Conservation (phyloP, 768 basidiomycete species). For the Macrolepiota fuliginosa region DNA sequence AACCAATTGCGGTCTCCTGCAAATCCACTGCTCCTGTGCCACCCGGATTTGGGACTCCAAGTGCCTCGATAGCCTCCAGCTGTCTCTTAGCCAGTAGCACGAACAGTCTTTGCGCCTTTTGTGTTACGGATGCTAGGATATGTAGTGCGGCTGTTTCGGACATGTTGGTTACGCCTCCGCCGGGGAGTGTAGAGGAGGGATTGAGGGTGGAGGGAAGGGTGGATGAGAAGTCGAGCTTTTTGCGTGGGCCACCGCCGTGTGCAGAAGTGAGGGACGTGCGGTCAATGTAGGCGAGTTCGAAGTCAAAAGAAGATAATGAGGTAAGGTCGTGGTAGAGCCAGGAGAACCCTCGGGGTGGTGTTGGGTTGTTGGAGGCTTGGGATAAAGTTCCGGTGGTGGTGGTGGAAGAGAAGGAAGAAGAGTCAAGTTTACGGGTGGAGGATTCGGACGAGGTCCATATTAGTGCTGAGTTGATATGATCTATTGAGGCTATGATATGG, state of each 20-base stretch:
- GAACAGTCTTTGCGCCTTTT: constrained; percentile 85
- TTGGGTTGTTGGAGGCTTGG: constrained; percentile 9
- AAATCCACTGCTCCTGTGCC: constrained; percentile 32
- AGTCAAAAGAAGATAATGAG: constrained; percentile 79
- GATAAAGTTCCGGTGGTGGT: not conserved
- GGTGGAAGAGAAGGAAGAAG: not conserved
- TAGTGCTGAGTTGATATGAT: constrained; percentile 81
- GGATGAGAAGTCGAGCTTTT: constrained; percentile 26
- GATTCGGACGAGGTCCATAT: constrained; percentile 78
- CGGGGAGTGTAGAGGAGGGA: constrained; percentile 13
- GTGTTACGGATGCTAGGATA: constrained; percentile 83
- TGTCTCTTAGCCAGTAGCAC: constrained; percentile 66
- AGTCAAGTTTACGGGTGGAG: constrained; percentile 47
- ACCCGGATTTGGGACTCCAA: constrained; percentile 21
- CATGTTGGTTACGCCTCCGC: constrained; percentile 37
- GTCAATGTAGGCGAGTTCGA: constrained; percentile 69
- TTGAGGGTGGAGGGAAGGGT: constrained; percentile 24
- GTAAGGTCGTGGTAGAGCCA: constrained; percentile 93
- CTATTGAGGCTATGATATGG: constrained; percentile 82
- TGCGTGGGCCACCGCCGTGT: constrained; percentile 36
- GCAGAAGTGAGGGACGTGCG: constrained; percentile 61
- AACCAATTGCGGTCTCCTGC: constrained; percentile 56
- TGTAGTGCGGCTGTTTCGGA: constrained; percentile 78
- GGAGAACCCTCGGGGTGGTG: constrained; percentile 49
- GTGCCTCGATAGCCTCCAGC: constrained; percentile 55